Base-by-base conservation (phyloP, 345 rosid genomes). In the Fremontodendron californicum region DNA sequence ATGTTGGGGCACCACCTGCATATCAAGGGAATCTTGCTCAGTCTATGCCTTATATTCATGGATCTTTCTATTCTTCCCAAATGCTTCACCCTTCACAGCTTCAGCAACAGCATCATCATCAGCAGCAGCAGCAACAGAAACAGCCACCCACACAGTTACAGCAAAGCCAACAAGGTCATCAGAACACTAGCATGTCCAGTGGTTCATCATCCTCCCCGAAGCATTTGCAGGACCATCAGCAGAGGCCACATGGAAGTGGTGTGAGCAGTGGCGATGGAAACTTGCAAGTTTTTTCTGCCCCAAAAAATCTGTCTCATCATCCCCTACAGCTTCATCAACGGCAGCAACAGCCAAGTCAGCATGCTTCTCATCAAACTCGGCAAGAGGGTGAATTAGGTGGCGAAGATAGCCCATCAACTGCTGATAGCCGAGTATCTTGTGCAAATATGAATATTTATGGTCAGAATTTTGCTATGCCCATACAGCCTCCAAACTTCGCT, bases 361-460 rank as follows among this genome's bases (percentile, higher is more conserved):
- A 84, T 76, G 80, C 78, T 8, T 77, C 90, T 69, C 93, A 87
- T 73, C 99, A 90, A 74, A 76, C 83, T 65, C 86, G 91, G 21
- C 88, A 79, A 29, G 95, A 89, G 77, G 80, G 86, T 71, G 97
- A 91, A 75, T 80, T 80, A 39, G 91, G 87, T 0, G 89, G 91
- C 19, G 97, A 96, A 83, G 98, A 92, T 74, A 89, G 94, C 71
- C 93, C 94, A 51, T 85, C 97, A 75, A 87, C 92, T 5, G 93
- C 92, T 55, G 98, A 95, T 83, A 87, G 94, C 75, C 86, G 93
- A 77, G 83, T 83, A 2, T 79, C 94, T 67, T 93, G 90, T 21
- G 77, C 92, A 65, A 88, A 81, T 68, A 82, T 82, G 89, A 87
- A 61, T 71, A 76, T 86, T 6, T 92, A 86, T 78, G 87, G 93